These are phyloP conservation scores for Calcarisporium arbuscula DNA, from an alignment of 2,329 filamentous ascomycete species.

Conservation along the genomic window DNA sequence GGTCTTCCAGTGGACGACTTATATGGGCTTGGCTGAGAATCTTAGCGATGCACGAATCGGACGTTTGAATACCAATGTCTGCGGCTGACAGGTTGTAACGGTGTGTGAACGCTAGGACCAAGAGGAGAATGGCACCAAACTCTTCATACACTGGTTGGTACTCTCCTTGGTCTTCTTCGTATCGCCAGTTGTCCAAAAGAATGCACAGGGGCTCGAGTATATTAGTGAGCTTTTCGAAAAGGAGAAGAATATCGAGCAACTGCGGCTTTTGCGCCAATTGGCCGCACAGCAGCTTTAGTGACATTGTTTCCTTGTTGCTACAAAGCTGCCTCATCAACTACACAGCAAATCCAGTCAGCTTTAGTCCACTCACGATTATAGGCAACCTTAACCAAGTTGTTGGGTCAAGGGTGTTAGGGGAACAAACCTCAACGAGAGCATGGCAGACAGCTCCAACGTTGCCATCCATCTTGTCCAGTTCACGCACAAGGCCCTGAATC, in stretches of 20 bases:
- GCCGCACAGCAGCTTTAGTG: conserved; percentile 68
- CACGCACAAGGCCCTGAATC: conserved; percentile 68
- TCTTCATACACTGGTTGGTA: conserved; percentile 84
- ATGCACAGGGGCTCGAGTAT: conserved; percentile 69
- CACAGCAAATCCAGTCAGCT: neutral
- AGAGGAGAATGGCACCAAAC: conserved; percentile 68
- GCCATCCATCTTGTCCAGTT: conserved; percentile 84
- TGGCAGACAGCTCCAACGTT: conserved; percentile 82
- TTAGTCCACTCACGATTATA: too few species aligned
- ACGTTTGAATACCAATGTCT: conserved; percentile 55
- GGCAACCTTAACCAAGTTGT: too few species aligned
- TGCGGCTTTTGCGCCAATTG: conserved; percentile 67
- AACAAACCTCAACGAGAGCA: conserved; percentile 62
- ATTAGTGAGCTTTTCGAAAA: conserved; percentile 65
- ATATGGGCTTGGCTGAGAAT: conserved; percentile 56
- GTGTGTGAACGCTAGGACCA: conserved; percentile 68
- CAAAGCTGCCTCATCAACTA: conserved; percentile 65
- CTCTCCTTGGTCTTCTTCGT: conserved; percentile 78
- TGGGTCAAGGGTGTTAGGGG: neutral
- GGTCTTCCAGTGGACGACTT: conserved; percentile 49
- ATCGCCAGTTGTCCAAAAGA: conserved; percentile 70
- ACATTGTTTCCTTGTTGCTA: conserved; percentile 68
- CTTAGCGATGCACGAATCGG: conserved; percentile 63
- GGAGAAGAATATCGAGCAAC: conserved; percentile 66
- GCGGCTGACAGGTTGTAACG: conserved; percentile 61